These are phyloP conservation scores for Agastache rugosa DNA, from an alignment of 257 asterid genomes.

Conservation along the genomic window DNA sequence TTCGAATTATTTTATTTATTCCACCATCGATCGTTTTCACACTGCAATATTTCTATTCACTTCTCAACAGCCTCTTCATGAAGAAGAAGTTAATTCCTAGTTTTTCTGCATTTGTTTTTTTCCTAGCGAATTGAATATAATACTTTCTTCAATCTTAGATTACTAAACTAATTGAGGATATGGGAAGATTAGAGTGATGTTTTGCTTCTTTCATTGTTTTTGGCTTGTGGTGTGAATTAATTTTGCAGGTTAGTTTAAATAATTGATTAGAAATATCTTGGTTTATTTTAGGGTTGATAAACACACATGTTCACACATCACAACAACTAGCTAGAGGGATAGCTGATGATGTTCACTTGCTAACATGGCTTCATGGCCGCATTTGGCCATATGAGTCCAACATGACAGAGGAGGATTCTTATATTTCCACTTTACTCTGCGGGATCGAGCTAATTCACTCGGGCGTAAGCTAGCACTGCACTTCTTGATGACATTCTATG, in stretches of 20 bases:
- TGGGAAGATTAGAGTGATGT: neutral
- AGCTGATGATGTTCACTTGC: constrained; percentile 78
- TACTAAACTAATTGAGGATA: neutral
- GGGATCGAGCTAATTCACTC: constrained; percentile 90
- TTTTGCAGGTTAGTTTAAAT: neutral
- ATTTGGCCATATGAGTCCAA: constrained; percentile 87
- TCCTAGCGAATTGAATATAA: no score
- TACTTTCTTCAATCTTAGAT: neutral
- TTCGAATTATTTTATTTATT: neutral
- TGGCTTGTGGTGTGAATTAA: neutral
- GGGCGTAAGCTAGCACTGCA: constrained; percentile 53
- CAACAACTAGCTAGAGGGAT: constrained; percentile 85
- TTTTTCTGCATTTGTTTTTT: neutral
- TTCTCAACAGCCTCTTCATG: neutral
- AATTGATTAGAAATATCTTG: neutral
- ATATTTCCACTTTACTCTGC: constrained; percentile 73
- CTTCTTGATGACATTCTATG: neutral
- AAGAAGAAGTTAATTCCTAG: no score
- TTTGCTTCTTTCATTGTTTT: neutral
- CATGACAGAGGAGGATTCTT: constrained; percentile 78
- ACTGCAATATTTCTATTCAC: neutral
- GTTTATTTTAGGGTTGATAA: constrained; percentile 53
- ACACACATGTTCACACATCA: constrained; percentile 84
- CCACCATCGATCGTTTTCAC: neutral
- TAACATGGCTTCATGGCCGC: constrained; percentile 80